A percentile compares a stretch with the other conserved stretches of the same genome.
phyloP scores from a whole-genome alignment of 257 asterid genomes.

The Sherardia arvensis region DNA sequence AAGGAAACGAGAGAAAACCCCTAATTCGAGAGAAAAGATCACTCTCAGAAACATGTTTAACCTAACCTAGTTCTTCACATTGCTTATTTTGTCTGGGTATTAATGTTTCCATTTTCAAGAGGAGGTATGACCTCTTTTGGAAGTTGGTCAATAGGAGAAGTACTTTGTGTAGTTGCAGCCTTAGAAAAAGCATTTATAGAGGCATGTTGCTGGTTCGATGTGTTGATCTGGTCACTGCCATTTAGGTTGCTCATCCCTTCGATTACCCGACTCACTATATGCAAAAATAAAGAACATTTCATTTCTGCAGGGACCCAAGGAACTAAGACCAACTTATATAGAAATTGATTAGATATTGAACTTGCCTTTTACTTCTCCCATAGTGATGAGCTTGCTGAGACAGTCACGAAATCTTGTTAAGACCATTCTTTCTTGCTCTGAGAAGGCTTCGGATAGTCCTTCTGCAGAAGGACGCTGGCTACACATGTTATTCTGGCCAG shows the following conservation, averaged over 20 bases:
- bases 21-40: not conserved
- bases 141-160: constrained; percentile 23
- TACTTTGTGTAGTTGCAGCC: constrained; percentile 13
- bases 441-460: constrained; percentile 47
- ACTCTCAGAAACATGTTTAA: constrained; percentile 1
- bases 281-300: constrained; percentile 53
- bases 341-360: constrained; percentile 4
- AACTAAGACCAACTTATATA: not conserved
- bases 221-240: constrained; percentile 25
- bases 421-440: constrained; percentile 86
- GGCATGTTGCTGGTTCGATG: constrained; percentile 27
- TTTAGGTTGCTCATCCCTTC: constrained; percentile 32
- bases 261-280: constrained; percentile 32
- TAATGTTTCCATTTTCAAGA: constrained; percentile 49
- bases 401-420: constrained; percentile 85
- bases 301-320: constrained; percentile 36
- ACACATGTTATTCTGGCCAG: constrained; percentile 27
- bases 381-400: constrained; percentile 77
- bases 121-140: constrained; percentile 15
- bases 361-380: constrained; percentile 52
- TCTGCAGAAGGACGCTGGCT: constrained; percentile 45
- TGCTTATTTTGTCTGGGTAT: constrained; percentile 23
- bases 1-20: not conserved
- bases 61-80: constrained; percentile 32
- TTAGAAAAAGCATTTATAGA: constrained; percentile 44